Conservation (phyloP, 2,329 filamentous ascomycete genomes). For the Thelonectria olida region DNA sequence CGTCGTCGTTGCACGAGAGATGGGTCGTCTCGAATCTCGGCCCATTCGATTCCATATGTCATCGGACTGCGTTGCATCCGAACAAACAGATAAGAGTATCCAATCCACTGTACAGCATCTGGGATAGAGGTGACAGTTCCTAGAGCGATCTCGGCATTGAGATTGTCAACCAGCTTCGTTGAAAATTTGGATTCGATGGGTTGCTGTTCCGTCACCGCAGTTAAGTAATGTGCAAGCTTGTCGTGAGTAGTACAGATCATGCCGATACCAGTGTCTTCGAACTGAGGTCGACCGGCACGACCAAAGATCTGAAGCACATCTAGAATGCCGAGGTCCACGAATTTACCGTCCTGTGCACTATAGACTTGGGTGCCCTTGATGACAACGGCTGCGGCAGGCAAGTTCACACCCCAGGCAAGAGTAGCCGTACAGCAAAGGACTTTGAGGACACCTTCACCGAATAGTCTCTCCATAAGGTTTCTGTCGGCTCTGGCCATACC, state of each 20-base stretch:
- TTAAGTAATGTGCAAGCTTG: slow-evolving; percentile 89
- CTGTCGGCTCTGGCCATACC: slow-evolving; percentile 95
- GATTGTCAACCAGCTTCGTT: slow-evolving; percentile 90
- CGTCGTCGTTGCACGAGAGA: slow-evolving; percentile 85
- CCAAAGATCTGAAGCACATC: slow-evolving; percentile 98
- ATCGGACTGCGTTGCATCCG: slow-evolving; percentile 93
- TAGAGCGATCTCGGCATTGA: slow-evolving; percentile 93
- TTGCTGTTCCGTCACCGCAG: slow-evolving; percentile 92
- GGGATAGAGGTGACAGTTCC: slow-evolving; percentile 94
- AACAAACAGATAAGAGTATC: slow-evolving; percentile 97
- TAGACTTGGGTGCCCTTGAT: slow-evolving; percentile 99
- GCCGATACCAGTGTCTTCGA: slow-evolving; percentile 96
- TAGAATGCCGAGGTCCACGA: slow-evolving; percentile 93
- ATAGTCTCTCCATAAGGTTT: slow-evolving; percentile 94
- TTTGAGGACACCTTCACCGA: slow-evolving; percentile 90
- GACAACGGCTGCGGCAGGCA: slow-evolving; percentile 93
- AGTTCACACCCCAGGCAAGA: slow-evolving; percentile 97
- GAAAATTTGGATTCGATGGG: slow-evolving; percentile 98
- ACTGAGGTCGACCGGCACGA: slow-evolving; percentile 96
- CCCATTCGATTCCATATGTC: slow-evolving; percentile 94
- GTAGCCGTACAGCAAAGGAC: slow-evolving; percentile 98
- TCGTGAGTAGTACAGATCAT: slow-evolving; percentile 98
- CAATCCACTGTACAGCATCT: slow-evolving; percentile 96
- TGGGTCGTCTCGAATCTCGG: slow-evolving; percentile 88
- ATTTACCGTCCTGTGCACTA: slow-evolving; percentile 95